Conservation (phyloP, 495 filamentous ascomycete genomes). For the Trichoderma reesei region DNA sequence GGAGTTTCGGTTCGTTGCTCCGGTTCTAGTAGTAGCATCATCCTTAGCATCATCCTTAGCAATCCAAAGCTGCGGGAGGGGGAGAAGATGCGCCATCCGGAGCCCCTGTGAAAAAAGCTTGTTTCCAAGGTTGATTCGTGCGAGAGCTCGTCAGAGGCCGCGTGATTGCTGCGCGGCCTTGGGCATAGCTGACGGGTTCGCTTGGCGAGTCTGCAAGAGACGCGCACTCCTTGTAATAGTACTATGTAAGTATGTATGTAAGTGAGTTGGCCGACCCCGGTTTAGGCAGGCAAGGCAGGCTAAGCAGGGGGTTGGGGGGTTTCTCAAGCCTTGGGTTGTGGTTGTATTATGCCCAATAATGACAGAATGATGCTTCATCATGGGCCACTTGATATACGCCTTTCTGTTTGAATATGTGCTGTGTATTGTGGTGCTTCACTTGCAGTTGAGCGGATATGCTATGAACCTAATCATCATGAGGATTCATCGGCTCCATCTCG, state of each 20-base stretch:
- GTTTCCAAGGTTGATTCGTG: not conserved
- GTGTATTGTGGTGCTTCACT: no score
- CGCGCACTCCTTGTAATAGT: not conserved
- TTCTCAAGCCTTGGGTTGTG: no score
- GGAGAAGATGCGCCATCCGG: not conserved
- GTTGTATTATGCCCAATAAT: no score
- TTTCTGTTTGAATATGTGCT: no score
- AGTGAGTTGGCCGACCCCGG: not conserved
- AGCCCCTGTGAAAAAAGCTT: not conserved
- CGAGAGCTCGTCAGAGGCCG: not conserved
- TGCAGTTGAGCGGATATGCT: no score
- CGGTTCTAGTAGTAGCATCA: no score
- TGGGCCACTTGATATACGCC: no score
- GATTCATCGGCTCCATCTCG: not conserved
- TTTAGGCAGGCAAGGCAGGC: not conserved
- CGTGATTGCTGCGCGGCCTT: not conserved
- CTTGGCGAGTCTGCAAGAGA: not conserved
- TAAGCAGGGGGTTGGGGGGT: no score
- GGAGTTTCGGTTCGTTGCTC: not conserved
- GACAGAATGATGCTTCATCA: no score
- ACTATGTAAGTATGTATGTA: not conserved
- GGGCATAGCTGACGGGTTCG: not conserved
- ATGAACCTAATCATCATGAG: not conserved
- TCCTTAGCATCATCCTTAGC: not conserved
- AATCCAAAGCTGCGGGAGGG: not conserved